Evolutionary conservation across 495 filamentous ascomycete species (phyloP), one percentile per base, ranked within the genome.

Genomic region (Annulohypoxylon bovei): DNA sequence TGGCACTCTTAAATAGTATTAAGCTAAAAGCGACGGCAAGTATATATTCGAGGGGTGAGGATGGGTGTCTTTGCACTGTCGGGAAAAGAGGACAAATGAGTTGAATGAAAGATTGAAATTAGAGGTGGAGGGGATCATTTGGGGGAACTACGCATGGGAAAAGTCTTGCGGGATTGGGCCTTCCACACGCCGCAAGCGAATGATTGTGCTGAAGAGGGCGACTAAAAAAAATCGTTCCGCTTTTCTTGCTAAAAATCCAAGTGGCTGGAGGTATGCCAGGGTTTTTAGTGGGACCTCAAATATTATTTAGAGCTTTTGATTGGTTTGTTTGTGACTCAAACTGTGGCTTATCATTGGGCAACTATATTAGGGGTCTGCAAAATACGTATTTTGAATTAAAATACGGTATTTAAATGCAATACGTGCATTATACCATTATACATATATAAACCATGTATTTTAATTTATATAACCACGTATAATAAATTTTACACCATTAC

Each of bases 41-140:
- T 67, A 73, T 67, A 73, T 65, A 67, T 42, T 28, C 3, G n/a
- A 32, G 27, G 49, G 57, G 61, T 23, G 23, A 57, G 14, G 49
- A 46, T 62, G 58, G 44, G 6, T 44, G 65, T 67, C 40, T 72
- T 65, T 67, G 68, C 62, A 68, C 40, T 35, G 62, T 54, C 61
- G 56, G 22, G 46, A 59, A 54, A 39, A 39, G 60, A 75, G 67
- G 64, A 50, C 71, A 57, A 67, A 73, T 55, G 63, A 53, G 66
- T 67, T 70, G 60, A 52, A 72, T 58, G 65, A 71, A 71, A 75
- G 60, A 59, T 62, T 68, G 65, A 65, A 71, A 66, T 72, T 57
- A 56, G 47, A 58, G 56, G 65, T 68, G 65, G 68, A 66, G 65
- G 69, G 69, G 65, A 58, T 49, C 20, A 14, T 57, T 65, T 56